Evolutionary conservation across 192 early-diverging fungal genomes (phyloP).

Genomic region (Allomyces arbusculus): DNA sequence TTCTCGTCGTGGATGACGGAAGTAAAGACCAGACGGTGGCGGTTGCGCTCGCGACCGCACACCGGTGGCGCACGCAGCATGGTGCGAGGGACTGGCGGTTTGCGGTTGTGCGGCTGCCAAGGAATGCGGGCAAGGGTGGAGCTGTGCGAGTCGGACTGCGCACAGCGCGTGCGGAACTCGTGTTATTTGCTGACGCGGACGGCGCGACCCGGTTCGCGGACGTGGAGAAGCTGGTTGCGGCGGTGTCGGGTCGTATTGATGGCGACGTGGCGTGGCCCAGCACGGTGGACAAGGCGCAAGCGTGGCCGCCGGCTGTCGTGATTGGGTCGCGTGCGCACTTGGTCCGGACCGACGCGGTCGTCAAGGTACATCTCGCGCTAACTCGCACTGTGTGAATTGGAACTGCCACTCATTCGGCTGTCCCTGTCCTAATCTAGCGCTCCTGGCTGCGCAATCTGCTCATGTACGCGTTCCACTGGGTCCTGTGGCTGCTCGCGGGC

Average conservation of each 20-base stretch:
- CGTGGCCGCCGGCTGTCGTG: constrained; percentile 27
- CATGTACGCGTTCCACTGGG: constrained; percentile 82
- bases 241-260: neutral
- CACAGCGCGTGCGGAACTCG: constrained; percentile 42
- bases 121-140: constrained; percentile 82
- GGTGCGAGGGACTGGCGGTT: neutral
- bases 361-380: constrained; percentile 38
- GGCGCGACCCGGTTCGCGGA: constrained; percentile 85
- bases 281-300: neutral
- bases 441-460: constrained; percentile 80
- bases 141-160: constrained; percentile 55
- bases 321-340: constrained; percentile 86
- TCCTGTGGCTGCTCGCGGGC: constrained; percentile 60
- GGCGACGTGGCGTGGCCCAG: no score
- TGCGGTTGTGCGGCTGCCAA: constrained; percentile 44
- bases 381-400: neutral
- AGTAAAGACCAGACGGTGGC: constrained; percentile 54
- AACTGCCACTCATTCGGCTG: neutral
- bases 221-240: constrained; percentile 33
- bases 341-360: constrained; percentile 59
- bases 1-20: constrained; percentile 86
- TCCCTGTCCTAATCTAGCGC: constrained; percentile 30
- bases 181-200: constrained; percentile 91
- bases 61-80: no score
- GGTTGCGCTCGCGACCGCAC: constrained; percentile 21